These are phyloP conservation scores for Oenanthe javanica DNA, from an alignment of 140 eudicot genomes.

Conservation along the genomic window DNA sequence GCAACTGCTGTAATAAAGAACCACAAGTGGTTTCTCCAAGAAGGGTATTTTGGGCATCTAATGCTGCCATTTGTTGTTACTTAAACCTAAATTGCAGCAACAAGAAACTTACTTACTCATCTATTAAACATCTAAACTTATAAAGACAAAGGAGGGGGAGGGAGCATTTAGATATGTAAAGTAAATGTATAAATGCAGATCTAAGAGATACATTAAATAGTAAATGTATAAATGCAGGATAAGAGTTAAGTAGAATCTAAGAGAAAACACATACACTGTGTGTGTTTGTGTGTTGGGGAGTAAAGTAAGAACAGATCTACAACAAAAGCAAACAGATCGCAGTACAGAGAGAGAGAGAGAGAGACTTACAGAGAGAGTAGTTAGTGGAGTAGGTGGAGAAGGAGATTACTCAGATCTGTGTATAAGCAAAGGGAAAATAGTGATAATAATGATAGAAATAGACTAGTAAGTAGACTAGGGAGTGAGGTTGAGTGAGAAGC, in stretches of 20 bases:
- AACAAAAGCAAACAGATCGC: neutral
- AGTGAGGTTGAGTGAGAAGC: neutral
- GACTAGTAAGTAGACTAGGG: neutral
- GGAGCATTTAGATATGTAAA: neutral
- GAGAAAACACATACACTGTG: neutral
- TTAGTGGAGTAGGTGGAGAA: neutral
- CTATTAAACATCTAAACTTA: neutral
- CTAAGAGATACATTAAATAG: neutral
- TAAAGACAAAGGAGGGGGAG: neutral
- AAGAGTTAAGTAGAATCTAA: neutral
- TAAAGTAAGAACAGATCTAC: neutral
- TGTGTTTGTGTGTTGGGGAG: neutral
- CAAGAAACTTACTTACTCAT: neutral
- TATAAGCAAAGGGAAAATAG: neutral
- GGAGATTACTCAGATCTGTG: conserved; percentile 1
- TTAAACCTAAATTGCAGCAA: neutral
- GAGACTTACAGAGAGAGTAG: neutral
- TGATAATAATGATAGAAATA: neutral
- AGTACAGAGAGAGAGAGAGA: neutral
- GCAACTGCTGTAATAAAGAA: conserved; percentile 80
- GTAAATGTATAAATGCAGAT: neutral
- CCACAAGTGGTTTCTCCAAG: conserved; percentile 80
- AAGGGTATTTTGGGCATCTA: conserved; percentile 22
- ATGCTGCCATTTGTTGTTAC: conserved; percentile 7
- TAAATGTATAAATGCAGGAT: neutral